These are phyloP conservation scores for Scheffersomyces spartinae DNA, from an alignment of 805 yeast genomes.

Conservation along the genomic window DNA sequence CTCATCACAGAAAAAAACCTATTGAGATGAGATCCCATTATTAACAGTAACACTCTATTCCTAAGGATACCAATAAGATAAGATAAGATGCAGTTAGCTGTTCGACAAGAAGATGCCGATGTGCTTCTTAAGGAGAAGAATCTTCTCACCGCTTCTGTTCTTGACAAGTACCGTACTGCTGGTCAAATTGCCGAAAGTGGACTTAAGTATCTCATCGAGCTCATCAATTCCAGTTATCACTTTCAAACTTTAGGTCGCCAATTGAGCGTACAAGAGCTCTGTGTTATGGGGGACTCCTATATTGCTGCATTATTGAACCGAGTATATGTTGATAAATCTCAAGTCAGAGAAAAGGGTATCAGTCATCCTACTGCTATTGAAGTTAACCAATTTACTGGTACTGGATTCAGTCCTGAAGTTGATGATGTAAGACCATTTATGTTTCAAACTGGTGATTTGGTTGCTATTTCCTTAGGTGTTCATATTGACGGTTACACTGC, in stretches of 20 bases:
- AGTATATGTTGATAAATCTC: conserved; percentile 41
- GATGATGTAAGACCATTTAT: conserved; percentile 40
- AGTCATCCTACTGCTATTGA: conserved; percentile 87
- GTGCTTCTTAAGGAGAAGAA: conserved; percentile 64
- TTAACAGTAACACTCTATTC: neutral
- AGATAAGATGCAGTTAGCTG: conserved; percentile 54
- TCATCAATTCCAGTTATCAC: conserved; percentile 70
- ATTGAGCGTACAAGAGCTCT: conserved; percentile 55
- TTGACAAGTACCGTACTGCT: conserved; percentile 79
- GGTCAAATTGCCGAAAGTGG: conserved; percentile 86
- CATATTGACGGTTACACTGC: conserved; percentile 95
- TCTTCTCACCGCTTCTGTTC: conserved; percentile 43
- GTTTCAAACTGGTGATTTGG: conserved; percentile 70
- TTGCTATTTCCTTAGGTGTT: conserved; percentile 76
- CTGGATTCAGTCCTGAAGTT: conserved; percentile 80
- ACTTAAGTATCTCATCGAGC: conserved; percentile 48
- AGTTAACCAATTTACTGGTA: conserved; percentile 63
- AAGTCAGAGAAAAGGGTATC: conserved; percentile 79
- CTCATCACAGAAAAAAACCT: no score
- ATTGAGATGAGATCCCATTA: conserved; percentile 2
- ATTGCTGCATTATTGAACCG: conserved; percentile 46
- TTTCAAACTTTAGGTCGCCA: conserved; percentile 32
- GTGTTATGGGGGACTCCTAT: conserved; percentile 73
- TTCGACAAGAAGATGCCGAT: conserved; percentile 65
- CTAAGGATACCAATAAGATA: neutral